A percentile compares a stretch with the other conserved stretches of the same genome.
Conservation (phyloP, 257 asterid genomes). For the Thymus mandschuricus region DNA sequence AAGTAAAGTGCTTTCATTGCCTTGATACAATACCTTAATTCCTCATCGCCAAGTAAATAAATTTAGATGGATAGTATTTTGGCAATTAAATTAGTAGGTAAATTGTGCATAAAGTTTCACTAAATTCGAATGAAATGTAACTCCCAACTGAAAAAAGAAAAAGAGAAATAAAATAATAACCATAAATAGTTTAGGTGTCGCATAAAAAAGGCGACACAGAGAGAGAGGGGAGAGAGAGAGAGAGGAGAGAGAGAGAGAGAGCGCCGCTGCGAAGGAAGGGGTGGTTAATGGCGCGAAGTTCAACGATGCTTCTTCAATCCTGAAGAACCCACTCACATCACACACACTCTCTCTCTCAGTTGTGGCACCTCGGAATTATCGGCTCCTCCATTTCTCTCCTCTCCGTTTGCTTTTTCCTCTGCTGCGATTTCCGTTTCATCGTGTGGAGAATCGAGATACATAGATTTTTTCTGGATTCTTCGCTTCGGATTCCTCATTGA, state of each 20-base stretch:
- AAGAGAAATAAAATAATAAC: not conserved
- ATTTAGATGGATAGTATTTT: too few species aligned
- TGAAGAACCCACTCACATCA: not conserved
- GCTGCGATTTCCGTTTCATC: conserved; percentile 11
- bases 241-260: not conserved
- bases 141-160: not conserved
- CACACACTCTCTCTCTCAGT: conserved; percentile 34
- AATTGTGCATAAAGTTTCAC: too few species aligned
- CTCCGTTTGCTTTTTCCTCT: not conserved
- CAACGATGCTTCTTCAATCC: conserved; percentile 36
- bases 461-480: conserved; percentile 23
- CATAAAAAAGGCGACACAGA: not conserved
- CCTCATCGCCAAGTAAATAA: too few species aligned
- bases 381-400: conserved; percentile 11
- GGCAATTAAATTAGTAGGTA: too few species aligned
- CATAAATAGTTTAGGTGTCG: not conserved
- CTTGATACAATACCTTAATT: too few species aligned
- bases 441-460: not conserved
- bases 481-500: conserved; percentile 17
- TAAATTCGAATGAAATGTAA: not conserved
- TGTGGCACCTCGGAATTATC: conserved; percentile 46
- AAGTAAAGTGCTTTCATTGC: too few species aligned
- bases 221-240: too few species aligned
- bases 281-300: conserved; percentile 49
- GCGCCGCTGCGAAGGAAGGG: conserved; percentile 28